These are phyloP conservation scores for Cadophora sp. DNA, from an alignment of 2,329 filamentous ascomycete species.

Conservation along the genomic window DNA sequence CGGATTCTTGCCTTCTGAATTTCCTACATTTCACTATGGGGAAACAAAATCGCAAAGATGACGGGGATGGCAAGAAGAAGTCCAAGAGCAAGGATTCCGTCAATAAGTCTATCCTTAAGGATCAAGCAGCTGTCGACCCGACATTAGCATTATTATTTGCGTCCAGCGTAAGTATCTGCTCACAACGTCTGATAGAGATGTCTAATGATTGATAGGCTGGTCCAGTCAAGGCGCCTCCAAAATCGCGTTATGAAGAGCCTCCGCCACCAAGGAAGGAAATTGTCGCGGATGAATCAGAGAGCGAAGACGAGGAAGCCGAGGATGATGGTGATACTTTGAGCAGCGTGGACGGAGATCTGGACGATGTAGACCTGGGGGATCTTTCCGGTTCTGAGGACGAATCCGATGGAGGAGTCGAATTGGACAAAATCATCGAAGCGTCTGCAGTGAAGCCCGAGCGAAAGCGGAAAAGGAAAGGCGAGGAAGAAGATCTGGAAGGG, in stretches of 20 bases:
- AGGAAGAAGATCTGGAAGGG: conserved; percentile 73
- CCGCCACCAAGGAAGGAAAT: conserved; percentile 35
- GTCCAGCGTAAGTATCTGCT: conserved; percentile 65
- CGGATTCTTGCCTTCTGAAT: conserved; percentile 9
- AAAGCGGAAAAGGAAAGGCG: conserved; percentile 69
- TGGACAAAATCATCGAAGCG: conserved; percentile 51
- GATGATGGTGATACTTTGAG: conserved; percentile 47
- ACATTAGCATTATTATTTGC: conserved; percentile 73
- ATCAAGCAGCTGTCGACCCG: conserved; percentile 67
- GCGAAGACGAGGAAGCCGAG: conserved; percentile 47
- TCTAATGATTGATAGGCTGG: conserved; percentile 41
- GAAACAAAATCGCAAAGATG: conserved; percentile 41
- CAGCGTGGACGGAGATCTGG: conserved; percentile 45
- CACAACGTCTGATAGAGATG: conserved; percentile 4
- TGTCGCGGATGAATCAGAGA: conserved; percentile 46
- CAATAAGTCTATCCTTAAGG: conserved; percentile 43
- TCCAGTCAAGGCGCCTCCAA: conserved; percentile 45
- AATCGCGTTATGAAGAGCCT: conserved; percentile 44
- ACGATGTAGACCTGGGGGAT: conserved; percentile 43
- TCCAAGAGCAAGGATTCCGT: conserved; percentile 30
- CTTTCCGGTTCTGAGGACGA: conserved; percentile 45
- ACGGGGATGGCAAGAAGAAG: conserved; percentile 33
- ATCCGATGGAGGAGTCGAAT: conserved; percentile 47
- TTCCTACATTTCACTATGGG: conserved; percentile 37
- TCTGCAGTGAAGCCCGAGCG: conserved; percentile 50